phyloP scores from a whole-genome alignment of 2,329 filamentous ascomycete genomes.

The Ophiosphaerella narmari region DNA sequence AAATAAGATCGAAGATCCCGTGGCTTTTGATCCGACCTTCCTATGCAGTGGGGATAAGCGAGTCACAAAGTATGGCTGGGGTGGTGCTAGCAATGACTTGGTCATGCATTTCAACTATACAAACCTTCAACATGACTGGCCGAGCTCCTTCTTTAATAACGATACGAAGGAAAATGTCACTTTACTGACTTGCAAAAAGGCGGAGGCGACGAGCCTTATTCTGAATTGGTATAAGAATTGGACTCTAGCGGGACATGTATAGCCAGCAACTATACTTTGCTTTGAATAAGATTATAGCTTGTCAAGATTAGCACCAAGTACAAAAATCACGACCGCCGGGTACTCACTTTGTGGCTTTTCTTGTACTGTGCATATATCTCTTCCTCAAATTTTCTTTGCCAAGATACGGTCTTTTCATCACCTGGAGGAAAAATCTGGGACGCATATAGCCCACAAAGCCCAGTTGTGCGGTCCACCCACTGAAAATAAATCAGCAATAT shows the following conservation, averaged over 20 bases:
- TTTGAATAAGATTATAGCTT: neutral
- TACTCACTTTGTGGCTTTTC: neutral
- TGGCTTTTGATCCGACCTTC: slow-evolving; percentile 29
- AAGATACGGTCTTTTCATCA: slow-evolving; percentile 21
- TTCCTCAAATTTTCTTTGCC: slow-evolving; percentile 25
- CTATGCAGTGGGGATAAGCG: slow-evolving; percentile 37
- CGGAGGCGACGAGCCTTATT: slow-evolving; percentile 38
- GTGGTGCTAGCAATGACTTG: slow-evolving; percentile 19
- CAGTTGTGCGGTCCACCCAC: slow-evolving; percentile 41
- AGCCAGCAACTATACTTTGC: too few relatives aligned
- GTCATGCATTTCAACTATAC: slow-evolving; percentile 48
- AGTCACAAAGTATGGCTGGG: slow-evolving; percentile 30
- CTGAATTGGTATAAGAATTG: slow-evolving; percentile 38
- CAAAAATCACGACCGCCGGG: neutral
- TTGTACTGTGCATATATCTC: slow-evolving; percentile 5
- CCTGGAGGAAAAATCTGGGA: slow-evolving; percentile 37
- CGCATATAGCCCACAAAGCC: slow-evolving; percentile 37
- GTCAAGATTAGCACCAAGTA: neutral
- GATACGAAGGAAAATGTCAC: slow-evolving; percentile 22
- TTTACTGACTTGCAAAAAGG: slow-evolving; percentile 33
- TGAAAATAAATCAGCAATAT: slow-evolving; percentile 7
- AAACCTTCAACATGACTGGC: slow-evolving; percentile 50
- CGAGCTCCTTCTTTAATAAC: slow-evolving; percentile 36
- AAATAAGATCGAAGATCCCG: slow-evolving; percentile 32
- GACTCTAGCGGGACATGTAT: slow-evolving; percentile 18